Base-by-base conservation (phyloP, 2,329 filamentous ascomycete genomes). In the Nothopassalora personata region DNA sequence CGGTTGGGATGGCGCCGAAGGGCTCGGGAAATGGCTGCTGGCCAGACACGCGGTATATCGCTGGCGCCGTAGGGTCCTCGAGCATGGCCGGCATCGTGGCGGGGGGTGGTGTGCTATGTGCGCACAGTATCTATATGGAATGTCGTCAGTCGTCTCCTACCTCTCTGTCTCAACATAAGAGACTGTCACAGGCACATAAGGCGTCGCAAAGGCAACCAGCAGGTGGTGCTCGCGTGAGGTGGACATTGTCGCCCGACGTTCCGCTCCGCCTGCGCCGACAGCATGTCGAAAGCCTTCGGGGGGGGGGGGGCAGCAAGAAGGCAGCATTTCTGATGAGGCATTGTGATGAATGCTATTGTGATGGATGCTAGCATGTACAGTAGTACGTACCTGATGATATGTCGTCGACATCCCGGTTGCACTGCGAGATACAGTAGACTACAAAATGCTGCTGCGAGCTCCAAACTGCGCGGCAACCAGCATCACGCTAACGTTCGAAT, bases 51-150 rank as follows among this genome's bases (percentile, higher is more conserved):
- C 88, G 85, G 76, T 87, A 85, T 67, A 90, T 85, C 71, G 86
- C 83, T 65, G 87, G 83, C 70, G 86, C 82, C 47, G 83, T 82
- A 60, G 89, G 89, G 72, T 91, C 89, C 71, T 92, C 88, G 70
- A 91, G 81, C 75, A 90, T 87, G 63, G 89, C 88, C 68, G 88
- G 87, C 88, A 91, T 91, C 66, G 55, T 66, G 50, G 30, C 23
- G 23, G 27, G 27, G 13, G 15, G 39, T 43, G 39, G 39, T 6
- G 13, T 43, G 39, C 13, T 43, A 15, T 18, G 13, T 43, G 13
- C 4, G 39, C 39, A 43, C 39, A 1, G n/a, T 8, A 13, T 43
- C 39, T 43, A 7, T 43, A 8, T 7, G n/a, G 1, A 18, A 7
- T 43, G 13, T 43, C 7, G 39, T 43, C 8, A 43, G 39, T 18